Conservation (phyloP, 495 filamentous ascomycete species). For the Penicillium canariense region DNA sequence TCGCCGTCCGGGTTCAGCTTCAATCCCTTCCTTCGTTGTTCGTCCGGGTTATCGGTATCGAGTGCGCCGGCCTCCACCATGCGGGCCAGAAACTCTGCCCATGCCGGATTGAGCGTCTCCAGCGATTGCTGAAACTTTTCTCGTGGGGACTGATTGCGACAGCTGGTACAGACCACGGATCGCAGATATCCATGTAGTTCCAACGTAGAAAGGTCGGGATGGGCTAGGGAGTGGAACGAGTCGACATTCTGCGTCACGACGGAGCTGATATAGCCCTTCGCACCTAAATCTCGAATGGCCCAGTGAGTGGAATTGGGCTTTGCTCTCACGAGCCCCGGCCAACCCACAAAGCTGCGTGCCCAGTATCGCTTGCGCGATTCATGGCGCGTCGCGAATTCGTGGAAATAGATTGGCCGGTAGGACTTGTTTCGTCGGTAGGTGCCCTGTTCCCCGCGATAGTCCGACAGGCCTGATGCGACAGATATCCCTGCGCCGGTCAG, state of each 20-base stretch:
- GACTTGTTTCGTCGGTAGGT: slow-evolving; percentile 88
- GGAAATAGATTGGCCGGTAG: slow-evolving; percentile 89
- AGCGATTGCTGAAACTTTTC: slow-evolving; percentile 73
- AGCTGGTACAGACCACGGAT: slow-evolving; percentile 77
- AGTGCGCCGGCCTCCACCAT: slow-evolving; percentile 71
- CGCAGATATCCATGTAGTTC: slow-evolving; percentile 91
- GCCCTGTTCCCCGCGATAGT: slow-evolving; percentile 86
- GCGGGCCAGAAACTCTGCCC: slow-evolving; percentile 72
- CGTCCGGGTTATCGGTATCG: slow-evolving; percentile 70
- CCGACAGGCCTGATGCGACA: slow-evolving; percentile 86
- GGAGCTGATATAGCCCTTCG: slow-evolving; percentile 66
- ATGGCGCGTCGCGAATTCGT: slow-evolving; percentile 80
- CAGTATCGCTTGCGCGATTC: slow-evolving; percentile 93
- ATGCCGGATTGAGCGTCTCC: slow-evolving; percentile 76
- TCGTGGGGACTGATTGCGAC: slow-evolving; percentile 63
- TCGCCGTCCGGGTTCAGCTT: slow-evolving; percentile 93
- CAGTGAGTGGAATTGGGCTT: slow-evolving; percentile 77
- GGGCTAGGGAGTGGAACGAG: slow-evolving; percentile 79
- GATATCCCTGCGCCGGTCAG: slow-evolving; percentile 92
- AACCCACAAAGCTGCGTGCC: slow-evolving; percentile 92
- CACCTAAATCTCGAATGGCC: slow-evolving; percentile 67
- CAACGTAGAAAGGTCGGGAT: slow-evolving; percentile 70
- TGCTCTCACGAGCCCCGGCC: slow-evolving; percentile 74
- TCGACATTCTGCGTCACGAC: slow-evolving; percentile 97
- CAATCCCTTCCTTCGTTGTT: slow-evolving; percentile 65